phyloP scores from a whole-genome alignment of 768 basidiomycete genomes.

The Podaxis mareebaensis region DNA sequence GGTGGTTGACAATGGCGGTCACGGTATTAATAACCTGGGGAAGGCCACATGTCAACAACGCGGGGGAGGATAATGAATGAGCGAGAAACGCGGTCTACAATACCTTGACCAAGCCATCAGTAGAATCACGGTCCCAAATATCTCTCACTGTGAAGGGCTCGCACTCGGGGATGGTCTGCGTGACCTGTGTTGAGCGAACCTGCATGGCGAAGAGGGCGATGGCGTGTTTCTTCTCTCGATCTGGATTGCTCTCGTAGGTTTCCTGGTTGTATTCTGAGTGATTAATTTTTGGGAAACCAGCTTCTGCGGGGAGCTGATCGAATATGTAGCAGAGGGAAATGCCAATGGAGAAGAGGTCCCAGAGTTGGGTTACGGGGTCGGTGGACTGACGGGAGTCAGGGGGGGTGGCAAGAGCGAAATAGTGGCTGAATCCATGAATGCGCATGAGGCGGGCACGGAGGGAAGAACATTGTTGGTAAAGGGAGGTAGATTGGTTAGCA shows the following conservation, averaged over 20 bases:
- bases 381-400: constrained; percentile 72
- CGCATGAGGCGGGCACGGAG: constrained; percentile 77
- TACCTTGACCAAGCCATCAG: constrained; percentile 94
- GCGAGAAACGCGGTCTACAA: constrained; percentile 22
- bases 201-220: constrained; percentile 93
- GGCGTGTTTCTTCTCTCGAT: constrained; percentile 86
- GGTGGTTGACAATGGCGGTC: constrained; percentile 75
- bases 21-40: constrained; percentile 87
- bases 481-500: constrained; percentile 82
- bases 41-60: constrained; percentile 7
- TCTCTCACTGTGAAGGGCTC: constrained; percentile 91
- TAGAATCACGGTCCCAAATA: constrained; percentile 87
- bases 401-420: constrained; percentile 62
- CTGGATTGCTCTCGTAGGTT: constrained; percentile 66
- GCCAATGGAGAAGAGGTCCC: constrained; percentile 92
- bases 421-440: constrained; percentile 70
- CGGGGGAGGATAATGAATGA: constrained; percentile 3
- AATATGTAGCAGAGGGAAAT: constrained; percentile 95
- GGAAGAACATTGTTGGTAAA: constrained; percentile 89
- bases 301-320: constrained; percentile 78
- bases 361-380: constrained; percentile 92
- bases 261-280: constrained; percentile 68
- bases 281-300: constrained; percentile 57
- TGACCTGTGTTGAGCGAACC: constrained; percentile 64
- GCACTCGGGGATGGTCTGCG: constrained; percentile 62